Conservation (phyloP, 345 rosid genomes). For the Aurinia saxatilis region DNA sequence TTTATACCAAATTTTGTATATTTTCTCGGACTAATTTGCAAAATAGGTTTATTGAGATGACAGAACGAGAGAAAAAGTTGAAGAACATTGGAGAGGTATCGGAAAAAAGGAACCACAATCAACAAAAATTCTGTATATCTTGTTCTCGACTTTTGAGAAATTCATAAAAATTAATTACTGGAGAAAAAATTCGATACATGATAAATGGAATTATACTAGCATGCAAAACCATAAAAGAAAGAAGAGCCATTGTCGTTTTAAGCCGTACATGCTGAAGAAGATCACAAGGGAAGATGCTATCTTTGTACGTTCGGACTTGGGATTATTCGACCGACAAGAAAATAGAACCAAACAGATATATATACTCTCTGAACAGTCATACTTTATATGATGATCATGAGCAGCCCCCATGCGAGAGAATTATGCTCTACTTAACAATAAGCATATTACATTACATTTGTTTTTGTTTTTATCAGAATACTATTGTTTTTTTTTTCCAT, state of each 20-base stretch:
- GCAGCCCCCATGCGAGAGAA: too few species aligned
- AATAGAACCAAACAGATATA: conserved; percentile 14
- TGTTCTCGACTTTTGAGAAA: conserved; percentile 6
- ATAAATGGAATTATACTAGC: conserved; percentile 3
- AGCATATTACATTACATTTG: too few species aligned
- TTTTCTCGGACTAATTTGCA: neutral
- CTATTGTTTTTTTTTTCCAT: too few species aligned
- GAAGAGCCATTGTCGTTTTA: conserved; percentile 22
- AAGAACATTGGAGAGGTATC: conserved; percentile 12
- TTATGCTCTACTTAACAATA: too few species aligned
- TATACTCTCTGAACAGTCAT: conserved; percentile 3
- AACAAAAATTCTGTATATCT: conserved; percentile 11
- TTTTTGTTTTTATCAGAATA: too few species aligned
- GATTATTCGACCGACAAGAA: conserved; percentile 21
- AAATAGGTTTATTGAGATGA: conserved; percentile 6
- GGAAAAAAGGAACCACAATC: conserved; percentile 11
- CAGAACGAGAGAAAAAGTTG: conserved; percentile 7
- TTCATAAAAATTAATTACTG: neutral
- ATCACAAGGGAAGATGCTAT: conserved; percentile 21
- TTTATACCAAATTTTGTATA: neutral
- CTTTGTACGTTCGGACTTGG: conserved; percentile 24
- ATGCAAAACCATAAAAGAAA: neutral
- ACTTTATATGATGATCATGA: neutral
- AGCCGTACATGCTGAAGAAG: conserved; percentile 11
- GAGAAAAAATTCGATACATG: neutral